These are phyloP conservation scores for Ramularia endophylla DNA, from an alignment of 2,329 filamentous ascomycete species.

Conservation along the genomic window DNA sequence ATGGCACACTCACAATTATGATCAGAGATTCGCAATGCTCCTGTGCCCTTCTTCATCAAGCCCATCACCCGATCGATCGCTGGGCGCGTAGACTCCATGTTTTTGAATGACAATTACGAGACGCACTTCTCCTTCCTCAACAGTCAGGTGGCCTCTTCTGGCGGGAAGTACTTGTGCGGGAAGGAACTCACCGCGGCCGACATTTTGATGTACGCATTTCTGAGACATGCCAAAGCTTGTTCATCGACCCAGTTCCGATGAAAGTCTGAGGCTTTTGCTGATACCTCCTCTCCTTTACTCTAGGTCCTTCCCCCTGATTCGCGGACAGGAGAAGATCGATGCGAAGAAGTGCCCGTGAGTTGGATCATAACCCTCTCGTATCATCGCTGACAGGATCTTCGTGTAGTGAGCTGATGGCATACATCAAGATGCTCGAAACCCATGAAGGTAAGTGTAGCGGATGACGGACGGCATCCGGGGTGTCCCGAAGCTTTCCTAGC, in stretches of 20 bases:
- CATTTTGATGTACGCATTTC: too few relatives aligned
- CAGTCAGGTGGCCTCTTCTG: conserved; percentile 40
- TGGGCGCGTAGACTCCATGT: conserved; percentile 39
- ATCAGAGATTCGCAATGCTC: conserved; percentile 38
- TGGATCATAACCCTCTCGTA: too few relatives aligned
- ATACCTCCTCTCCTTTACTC: too few relatives aligned
- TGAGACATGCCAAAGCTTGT: too few relatives aligned
- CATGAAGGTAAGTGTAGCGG: too few relatives aligned
- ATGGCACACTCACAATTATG: background rate
- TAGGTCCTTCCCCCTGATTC: conserved; percentile 45
- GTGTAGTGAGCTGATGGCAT: conserved; percentile 35
- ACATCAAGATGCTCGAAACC: conserved; percentile 41
- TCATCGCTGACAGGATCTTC: too few relatives aligned
- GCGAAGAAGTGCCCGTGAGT: conserved; percentile 38
- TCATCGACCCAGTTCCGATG: too few relatives aligned
- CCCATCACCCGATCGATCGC: conserved; percentile 56
- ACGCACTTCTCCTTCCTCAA: conserved; percentile 49
- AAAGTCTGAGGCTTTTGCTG: too few relatives aligned
- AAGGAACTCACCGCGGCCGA: conserved; percentile 46
- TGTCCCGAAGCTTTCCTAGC: too few relatives aligned
- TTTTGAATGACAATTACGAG: conserved; percentile 43
- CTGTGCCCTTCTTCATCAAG: conserved; percentile 63
- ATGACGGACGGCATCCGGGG: too few relatives aligned
- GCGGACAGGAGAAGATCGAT: conserved; percentile 35
- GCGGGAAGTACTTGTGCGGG: conserved; percentile 48